Conservation (phyloP, 805 yeast species). For the Pichia membranifaciens region DNA sequence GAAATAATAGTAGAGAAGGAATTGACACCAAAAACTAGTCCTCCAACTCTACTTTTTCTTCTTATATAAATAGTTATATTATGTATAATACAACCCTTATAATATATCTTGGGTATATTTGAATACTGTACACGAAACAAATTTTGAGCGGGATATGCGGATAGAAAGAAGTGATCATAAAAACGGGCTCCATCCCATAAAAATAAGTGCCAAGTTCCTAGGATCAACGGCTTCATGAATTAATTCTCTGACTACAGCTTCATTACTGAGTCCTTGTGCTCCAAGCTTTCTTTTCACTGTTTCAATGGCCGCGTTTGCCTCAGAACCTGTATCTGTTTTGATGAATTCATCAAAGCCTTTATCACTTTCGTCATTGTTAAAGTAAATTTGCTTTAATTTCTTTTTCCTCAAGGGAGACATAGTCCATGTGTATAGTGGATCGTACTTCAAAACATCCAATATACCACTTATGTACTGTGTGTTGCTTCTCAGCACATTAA, state of each 20-base stretch:
- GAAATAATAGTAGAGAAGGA: constrained; percentile 3
- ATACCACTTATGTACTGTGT: constrained; percentile 70
- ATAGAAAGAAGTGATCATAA: constrained; percentile 29
- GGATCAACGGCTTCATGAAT: constrained; percentile 69
- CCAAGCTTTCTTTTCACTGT: constrained; percentile 65
- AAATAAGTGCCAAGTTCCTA: constrained; percentile 65
- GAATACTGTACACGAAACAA: too few relatives aligned
- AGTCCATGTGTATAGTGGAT: constrained; percentile 90
- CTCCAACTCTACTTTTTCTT: not conserved
- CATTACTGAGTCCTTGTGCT: constrained; percentile 66
- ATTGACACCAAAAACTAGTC: constrained; percentile 1
- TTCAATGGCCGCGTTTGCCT: constrained; percentile 73
- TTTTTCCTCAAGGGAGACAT: constrained; percentile 66
- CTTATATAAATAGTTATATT: not conserved
- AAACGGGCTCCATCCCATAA: constrained; percentile 82
- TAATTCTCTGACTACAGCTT: constrained; percentile 78
- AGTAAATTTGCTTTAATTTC: constrained; percentile 41
- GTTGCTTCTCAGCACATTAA: constrained; percentile 59
- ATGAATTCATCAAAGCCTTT: constrained; percentile 18
- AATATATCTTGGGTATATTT: not conserved
- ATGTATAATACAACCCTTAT: not conserved
- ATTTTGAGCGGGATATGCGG: not conserved
- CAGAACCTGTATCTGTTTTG: constrained; percentile 40
- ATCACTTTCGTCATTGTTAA: constrained; percentile 15
- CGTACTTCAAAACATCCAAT: constrained; percentile 81